Evolutionary conservation across 2,329 filamentous ascomycete genomes (phyloP).

Genomic region (Colletotrichum sublineola): DNA sequence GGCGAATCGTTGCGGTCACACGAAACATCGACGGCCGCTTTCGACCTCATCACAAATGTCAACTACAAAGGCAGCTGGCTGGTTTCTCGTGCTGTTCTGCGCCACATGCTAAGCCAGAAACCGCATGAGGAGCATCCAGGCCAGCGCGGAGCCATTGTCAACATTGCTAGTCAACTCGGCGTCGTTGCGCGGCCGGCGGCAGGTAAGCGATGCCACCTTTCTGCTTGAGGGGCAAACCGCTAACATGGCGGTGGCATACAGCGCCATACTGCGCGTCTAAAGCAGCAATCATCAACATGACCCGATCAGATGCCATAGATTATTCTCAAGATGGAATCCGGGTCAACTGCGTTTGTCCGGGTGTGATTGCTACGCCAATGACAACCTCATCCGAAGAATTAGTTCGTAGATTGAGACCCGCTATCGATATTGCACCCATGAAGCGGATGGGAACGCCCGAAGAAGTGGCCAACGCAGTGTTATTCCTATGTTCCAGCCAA

Average conservation of each 20-base stretch:
- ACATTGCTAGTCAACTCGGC: conserved; percentile 66
- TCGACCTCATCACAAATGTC: conserved; percentile 66
- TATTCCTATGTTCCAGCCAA: conserved; percentile 63
- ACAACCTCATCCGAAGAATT: conserved; percentile 57
- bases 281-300: conserved; percentile 70
- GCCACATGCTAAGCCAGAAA: conserved; percentile 61
- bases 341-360: conserved; percentile 74
- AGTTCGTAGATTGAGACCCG: conserved; percentile 54
- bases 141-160: conserved; percentile 63
- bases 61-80: conserved; percentile 68
- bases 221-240: not conserved
- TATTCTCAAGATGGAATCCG: conserved; percentile 60
- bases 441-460: conserved; percentile 62
- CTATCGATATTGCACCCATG: conserved; percentile 63
- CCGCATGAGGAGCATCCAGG: conserved; percentile 55
- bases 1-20: conserved; percentile 57
- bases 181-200: conserved; percentile 61
- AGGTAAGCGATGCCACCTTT: conserved; percentile 50
- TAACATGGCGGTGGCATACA: conserved; percentile 43
- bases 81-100: conserved; percentile 58
- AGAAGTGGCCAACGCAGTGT: conserved; percentile 62
- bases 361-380: conserved; percentile 69
- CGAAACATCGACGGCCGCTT: conserved; percentile 61
- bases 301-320: conserved; percentile 67
- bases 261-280: conserved; percentile 71